Evolutionary conservation across 2,329 filamentous ascomycete genomes (phyloP).

Genomic region (Exophiala oligosperma): DNA sequence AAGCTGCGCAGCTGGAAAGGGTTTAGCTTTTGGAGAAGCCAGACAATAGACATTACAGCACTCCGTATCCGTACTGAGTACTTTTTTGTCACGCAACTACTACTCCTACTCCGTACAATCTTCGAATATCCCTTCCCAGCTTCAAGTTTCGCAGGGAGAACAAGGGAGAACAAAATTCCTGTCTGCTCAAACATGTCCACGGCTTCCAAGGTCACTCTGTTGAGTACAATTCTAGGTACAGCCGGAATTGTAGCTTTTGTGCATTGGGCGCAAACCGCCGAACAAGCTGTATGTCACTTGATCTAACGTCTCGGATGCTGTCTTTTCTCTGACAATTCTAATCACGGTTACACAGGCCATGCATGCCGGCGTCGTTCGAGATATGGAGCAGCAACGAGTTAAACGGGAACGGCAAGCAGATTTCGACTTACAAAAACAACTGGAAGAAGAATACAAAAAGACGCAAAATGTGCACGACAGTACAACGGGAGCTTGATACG

Average conservation of each 20-base stretch:
- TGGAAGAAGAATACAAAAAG: conserved; percentile 89
- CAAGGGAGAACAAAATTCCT: too few species aligned
- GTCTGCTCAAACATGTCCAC: conserved; percentile 68
- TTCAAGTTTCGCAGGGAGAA: not conserved
- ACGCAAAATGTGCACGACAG: conserved; percentile 67
- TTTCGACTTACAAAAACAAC: conserved; percentile 83
- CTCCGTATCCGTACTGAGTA: too few species aligned
- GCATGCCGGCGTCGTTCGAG: conserved; percentile 90
- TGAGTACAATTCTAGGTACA: conserved; percentile 74
- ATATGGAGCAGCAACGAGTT: conserved; percentile 88
- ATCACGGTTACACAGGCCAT: conserved; percentile 63
- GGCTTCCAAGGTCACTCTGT: conserved; percentile 82
- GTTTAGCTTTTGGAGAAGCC: conserved; percentile 12
- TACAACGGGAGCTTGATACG: conserved; percentile 20
- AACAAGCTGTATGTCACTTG: conserved; percentile 68
- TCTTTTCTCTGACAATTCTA: not conserved
- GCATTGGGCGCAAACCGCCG: conserved; percentile 81
- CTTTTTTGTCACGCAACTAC: not conserved
- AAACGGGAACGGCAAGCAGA: conserved; percentile 90
- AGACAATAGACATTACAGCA: too few species aligned
- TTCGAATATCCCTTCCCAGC: not conserved
- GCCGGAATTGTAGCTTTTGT: conserved; percentile 78
- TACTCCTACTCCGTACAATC: not conserved
- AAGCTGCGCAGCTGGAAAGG: conserved; percentile 21
- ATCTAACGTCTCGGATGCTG: conserved; percentile 1